phyloP scores from a whole-genome alignment of 805 yeast species.

The Blastobotrys terrestris region DNA sequence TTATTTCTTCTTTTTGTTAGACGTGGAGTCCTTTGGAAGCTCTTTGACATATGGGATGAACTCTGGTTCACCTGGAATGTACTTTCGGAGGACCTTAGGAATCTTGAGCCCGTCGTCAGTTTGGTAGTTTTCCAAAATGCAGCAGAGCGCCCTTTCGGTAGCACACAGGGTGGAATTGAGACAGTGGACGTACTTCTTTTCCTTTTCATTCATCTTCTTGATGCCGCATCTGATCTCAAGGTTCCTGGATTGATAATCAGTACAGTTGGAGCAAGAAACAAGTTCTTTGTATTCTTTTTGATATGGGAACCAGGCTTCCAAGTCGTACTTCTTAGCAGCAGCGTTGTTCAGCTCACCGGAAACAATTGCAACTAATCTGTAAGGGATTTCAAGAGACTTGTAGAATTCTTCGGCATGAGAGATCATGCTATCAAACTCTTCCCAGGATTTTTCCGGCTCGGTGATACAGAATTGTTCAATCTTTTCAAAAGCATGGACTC shows the following conservation, averaged over 20 bases:
- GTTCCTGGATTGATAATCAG: slow-evolving; percentile 98
- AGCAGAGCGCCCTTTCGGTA: slow-evolving; percentile 96
- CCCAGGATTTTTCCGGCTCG: slow-evolving; percentile 98
- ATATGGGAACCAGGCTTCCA: slow-evolving; percentile 99
- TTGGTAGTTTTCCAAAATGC: slow-evolving; percentile 96
- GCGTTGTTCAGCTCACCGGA: slow-evolving; percentile 98
- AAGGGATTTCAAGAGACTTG: slow-evolving; percentile 85
- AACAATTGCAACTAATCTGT: slow-evolving; percentile 96
- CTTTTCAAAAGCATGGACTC: slow-evolving; percentile 98
- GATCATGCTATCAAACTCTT: slow-evolving; percentile 95
- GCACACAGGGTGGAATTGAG: slow-evolving; percentile 96
- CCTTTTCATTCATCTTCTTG: slow-evolving; percentile 88
- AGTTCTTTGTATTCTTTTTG: slow-evolving; percentile 97
- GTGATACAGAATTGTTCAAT: slow-evolving; percentile 94
- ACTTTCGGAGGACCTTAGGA: slow-evolving; percentile 93
- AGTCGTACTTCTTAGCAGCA: slow-evolving; percentile 97
- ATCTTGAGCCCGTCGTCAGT: slow-evolving; percentile 89
- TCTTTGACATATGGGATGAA: slow-evolving; percentile 87
- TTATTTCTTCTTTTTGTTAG: slow-evolving; percentile 15
- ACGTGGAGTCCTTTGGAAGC: slow-evolving; percentile 67
- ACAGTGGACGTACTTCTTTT: slow-evolving; percentile 97
- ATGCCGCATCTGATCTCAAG: slow-evolving; percentile 98
- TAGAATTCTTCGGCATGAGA: slow-evolving; percentile 86
- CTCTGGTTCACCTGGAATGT: slow-evolving; percentile 98
- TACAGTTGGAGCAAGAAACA: slow-evolving; percentile 98